Evolutionary conservation across 257 asterid genomes (phyloP).

Genomic region (Nicotiana paniculata): DNA sequence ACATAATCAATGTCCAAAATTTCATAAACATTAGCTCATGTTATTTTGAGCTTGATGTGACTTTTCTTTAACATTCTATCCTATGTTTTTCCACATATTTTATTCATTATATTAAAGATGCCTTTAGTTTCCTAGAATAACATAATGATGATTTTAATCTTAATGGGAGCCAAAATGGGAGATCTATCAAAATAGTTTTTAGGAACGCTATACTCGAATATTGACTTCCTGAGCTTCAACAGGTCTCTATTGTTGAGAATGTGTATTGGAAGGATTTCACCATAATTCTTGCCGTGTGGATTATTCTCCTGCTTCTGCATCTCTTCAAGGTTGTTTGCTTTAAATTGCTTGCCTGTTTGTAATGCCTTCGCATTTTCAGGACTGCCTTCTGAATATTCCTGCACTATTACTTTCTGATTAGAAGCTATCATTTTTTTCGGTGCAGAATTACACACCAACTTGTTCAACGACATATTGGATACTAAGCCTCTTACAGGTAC

Average conservation of each 20-base stretch:
- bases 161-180: background rate
- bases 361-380: background rate
- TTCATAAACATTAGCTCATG: background rate
- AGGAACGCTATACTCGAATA: background rate
- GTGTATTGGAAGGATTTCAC: conserved; percentile 45
- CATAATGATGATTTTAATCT: background rate
- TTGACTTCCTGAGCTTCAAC: conserved; percentile 3
- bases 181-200: background rate
- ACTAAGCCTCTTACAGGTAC: conserved; percentile 47
- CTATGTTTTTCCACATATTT: background rate
- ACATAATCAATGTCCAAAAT: background rate
- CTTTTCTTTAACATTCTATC: background rate
- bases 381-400: background rate
- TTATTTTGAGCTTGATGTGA: background rate
- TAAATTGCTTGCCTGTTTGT: background rate
- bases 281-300: conserved; percentile 43
- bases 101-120: background rate
- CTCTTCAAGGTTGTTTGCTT: conserved; percentile 32
- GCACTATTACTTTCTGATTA: background rate
- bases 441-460: conserved; percentile 35
- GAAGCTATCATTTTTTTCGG: background rate
- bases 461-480: conserved; percentile 48
- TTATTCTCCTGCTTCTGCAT: conserved; percentile 36
- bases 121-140: background rate
- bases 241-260: conserved; percentile 38